Conservation (phyloP, 805 yeast species). For the Citeromyces nyonsensis region DNA sequence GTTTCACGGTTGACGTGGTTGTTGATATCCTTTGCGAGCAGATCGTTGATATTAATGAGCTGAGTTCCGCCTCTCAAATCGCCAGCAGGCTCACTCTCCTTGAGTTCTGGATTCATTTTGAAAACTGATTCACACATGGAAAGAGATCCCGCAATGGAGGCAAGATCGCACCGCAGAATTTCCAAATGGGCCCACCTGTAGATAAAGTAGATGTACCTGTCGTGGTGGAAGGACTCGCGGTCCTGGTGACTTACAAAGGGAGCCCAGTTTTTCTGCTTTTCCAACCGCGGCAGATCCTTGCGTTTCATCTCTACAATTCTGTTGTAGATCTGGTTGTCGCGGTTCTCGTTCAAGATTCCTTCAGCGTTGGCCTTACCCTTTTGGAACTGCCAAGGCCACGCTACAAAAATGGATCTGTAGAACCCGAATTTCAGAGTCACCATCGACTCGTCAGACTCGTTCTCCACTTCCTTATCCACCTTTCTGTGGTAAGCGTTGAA, state of each 20-base stretch:
- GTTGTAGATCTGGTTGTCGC: constrained; percentile 1
- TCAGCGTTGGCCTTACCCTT: constrained; percentile 12
- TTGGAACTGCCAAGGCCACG: constrained; percentile 3
- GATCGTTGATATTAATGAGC: constrained; percentile 3
- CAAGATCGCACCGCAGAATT: constrained; percentile 6
- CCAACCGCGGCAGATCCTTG: no score
- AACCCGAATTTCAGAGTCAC: constrained; percentile 1
- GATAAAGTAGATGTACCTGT: no score
- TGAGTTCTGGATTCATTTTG: constrained; percentile 3
- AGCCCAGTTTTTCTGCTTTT: no score
- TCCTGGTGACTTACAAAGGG: no score
- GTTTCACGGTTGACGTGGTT: neutral
- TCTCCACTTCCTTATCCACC: constrained; percentile 4
- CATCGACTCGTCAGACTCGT: constrained; percentile 6
- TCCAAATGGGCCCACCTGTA: no score
- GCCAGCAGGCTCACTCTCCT: constrained; percentile 1
- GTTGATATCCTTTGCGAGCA: constrained; percentile 4
- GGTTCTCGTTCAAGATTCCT: constrained; percentile 6
- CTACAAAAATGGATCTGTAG: constrained; percentile 1
- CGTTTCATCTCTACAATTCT: constrained; percentile 4
- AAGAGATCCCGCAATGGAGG: constrained; percentile 5
- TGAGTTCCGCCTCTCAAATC: constrained; percentile 6
- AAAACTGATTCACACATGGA: constrained; percentile 5
- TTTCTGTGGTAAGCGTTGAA: constrained; percentile 10
- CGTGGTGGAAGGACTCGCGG: no score